Base-by-base conservation (phyloP, 495 filamentous ascomycete species). In the Penicillium alfredii region DNA sequence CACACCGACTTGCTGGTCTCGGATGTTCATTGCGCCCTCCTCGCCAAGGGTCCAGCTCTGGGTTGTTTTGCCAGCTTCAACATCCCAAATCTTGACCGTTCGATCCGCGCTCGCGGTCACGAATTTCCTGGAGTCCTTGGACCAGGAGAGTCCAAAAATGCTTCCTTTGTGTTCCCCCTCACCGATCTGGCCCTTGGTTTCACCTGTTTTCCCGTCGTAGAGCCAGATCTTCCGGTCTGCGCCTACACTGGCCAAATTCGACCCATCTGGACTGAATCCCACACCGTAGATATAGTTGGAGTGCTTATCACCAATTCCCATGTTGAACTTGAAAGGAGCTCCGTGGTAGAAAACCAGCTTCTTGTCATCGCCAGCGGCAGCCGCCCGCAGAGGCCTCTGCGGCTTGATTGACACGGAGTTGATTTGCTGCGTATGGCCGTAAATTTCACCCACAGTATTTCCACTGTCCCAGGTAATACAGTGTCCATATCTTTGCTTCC, bases 391-490 rank as follows among this genome's bases (percentile, higher is more conserved):
- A 14, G 92, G 93, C 15, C 92, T 72, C 63, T 92, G 82, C 58
- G 89, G 87, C 33, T 86, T 81, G 53, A 98, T 84, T 16, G 86
- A 84, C 6, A 98, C 88, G 4, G 79, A 73, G 56, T 98, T 98
- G 66, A 97, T 85, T 47, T 82, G 77, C 45, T 84, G 81, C 37
- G 84, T 87, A 62, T 98, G 92, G 7, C 92, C 92, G 27, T 76
- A 79, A 17, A 98, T 84, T 63, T 95, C 88, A 29, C 92, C 92
- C 8, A 98, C 92, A 19, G 80, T 86, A 65, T 96, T 97, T 44
- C 93, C 92, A 53, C 83, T 89, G 53, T 97, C 93, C 52, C 86
- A 90, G 5, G 87, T 94, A 52, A 97, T 87, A 66, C 85, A 94
- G 55, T 90, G 88, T 10, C 92, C 93, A 60, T 83, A 94, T 34